Percentiles rank a stretch among this genome's conserved stretches.
These are phyloP conservation scores for Eucalyptus microcorys DNA, from an alignment of 345 rosid species.

Conservation along the genomic window DNA sequence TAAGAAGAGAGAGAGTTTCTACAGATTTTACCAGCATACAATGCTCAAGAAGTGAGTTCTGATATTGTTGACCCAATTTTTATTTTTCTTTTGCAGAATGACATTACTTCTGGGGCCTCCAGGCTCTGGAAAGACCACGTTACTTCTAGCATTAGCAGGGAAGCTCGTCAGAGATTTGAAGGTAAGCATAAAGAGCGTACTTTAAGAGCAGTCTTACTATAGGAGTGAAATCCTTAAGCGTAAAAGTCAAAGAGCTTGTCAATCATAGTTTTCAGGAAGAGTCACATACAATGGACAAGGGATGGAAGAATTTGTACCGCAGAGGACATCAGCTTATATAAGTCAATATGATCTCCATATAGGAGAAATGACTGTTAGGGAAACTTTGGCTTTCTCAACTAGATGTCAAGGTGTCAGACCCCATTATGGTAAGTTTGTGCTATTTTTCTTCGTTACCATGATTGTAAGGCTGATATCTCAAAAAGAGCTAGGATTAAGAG, in stretches of 20 bases:
- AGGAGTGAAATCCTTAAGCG: neutral
- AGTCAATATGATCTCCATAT: conserved; percentile 52
- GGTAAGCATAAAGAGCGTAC: conserved; percentile 8
- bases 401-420: conserved; percentile 58
- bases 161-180: conserved; percentile 37
- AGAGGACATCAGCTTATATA: conserved; percentile 47
- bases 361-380: conserved; percentile 56
- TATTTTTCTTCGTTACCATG: neutral
- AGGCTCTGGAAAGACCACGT: conserved; percentile 51
- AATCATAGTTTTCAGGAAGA: conserved; percentile 33
- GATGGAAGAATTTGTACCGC: conserved; percentile 59
- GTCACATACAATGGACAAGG: conserved; percentile 48
- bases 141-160: conserved; percentile 40
- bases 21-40: neutral
- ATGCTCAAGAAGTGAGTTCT: neutral
- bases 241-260: neutral
- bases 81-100: conserved; percentile 26
- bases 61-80: neutral
- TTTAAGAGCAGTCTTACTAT: neutral
- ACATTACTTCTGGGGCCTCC: conserved; percentile 57
- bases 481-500: neutral
- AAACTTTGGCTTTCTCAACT: conserved; percentile 50
- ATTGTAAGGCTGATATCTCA: neutral
- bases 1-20: neutral
- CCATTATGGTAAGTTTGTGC: conserved; percentile 24